These are phyloP conservation scores for Tolypocladium ophioglossoides DNA, from an alignment of 2,329 filamentous ascomycete species.

Conservation along the genomic window DNA sequence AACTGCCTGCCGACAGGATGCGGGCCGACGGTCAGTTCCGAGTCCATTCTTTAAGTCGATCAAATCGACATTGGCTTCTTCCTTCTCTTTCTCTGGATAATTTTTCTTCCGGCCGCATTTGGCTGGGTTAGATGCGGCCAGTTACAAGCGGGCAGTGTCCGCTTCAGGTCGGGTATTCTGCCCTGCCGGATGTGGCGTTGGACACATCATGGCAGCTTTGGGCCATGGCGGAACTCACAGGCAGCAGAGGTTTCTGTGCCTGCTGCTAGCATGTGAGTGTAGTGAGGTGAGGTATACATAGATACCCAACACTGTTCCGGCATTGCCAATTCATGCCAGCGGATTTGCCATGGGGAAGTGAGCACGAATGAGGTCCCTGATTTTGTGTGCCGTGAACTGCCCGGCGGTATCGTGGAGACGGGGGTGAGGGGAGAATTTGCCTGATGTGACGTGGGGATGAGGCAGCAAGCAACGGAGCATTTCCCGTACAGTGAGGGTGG, in stretches of 20 bases:
- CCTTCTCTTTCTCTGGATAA: no score
- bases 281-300: conserved; percentile 7
- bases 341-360: not conserved
- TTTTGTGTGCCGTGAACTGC: not conserved
- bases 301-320: conserved; percentile 5
- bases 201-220: not conserved
- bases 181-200: not conserved
- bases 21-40: no score
- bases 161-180: not conserved
- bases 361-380: not conserved
- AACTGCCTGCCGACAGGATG: no score
- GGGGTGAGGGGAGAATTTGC: not conserved
- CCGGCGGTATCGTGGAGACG: not conserved
- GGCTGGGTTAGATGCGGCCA: not conserved
- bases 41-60: no score
- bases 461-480: not conserved
- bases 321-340: conserved; percentile 1
- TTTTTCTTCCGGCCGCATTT: not conserved
- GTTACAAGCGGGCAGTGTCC: not conserved
- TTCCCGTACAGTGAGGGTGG: not conserved
- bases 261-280: not conserved
- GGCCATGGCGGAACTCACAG: not conserved
- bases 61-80: no score
- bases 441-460: conserved; percentile 1
- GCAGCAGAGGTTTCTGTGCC: not conserved